Base-by-base conservation (phyloP, 1,284 basidiomycete species). In the Cryptococcus sp. region DNA sequence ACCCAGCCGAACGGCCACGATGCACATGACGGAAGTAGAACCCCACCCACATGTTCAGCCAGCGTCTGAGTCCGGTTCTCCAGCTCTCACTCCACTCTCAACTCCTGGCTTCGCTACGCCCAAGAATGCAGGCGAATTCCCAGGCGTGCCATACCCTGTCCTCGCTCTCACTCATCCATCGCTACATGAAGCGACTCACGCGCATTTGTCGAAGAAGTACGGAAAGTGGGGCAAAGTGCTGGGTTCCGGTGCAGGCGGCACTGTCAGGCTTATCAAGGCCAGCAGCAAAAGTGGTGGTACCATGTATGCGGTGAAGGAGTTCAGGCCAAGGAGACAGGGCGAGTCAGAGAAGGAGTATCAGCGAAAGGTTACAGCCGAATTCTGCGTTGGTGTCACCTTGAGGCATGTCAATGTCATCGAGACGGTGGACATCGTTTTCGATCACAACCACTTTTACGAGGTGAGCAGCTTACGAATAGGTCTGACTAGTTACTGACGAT, bases 311-410 rank as follows among this genome's bases (percentile, higher is more conserved):
- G 96, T 97, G 68, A 99, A 99, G 79, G 93, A 98, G 81, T 98
- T 99, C 76, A 84, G 95, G 49, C 89, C 93, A 48, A 90, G 91
- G 68, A 84, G 93, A 60, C 78, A 83, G 3, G 91, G 91, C 43
- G 95, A 99, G 81, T 85, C 83, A 20, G 91, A 95, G 77, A 91
- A 93, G 80, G 95, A 98, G 80, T 99, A 98, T 77, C 91, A 97
- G 85, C 94, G 97, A 82, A 98, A 99, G 81, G 89, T 98, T 61
- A 97, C 94, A 2, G 94, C 95, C 47, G 95, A 98, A 79, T 99
- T 99, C 75, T 99, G 95, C 72, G 93, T 97, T 26, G 94, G 95
- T 56, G 91, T 91, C 44, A 94, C 93, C 23, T 82, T 96, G 73
- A 91, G 93, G 79, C 95, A 99, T 77, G 83, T 87, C 63, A 99